phyloP scores from a whole-genome alignment of 2,329 filamentous ascomycete species.

The Penicillium brasilianum region DNA sequence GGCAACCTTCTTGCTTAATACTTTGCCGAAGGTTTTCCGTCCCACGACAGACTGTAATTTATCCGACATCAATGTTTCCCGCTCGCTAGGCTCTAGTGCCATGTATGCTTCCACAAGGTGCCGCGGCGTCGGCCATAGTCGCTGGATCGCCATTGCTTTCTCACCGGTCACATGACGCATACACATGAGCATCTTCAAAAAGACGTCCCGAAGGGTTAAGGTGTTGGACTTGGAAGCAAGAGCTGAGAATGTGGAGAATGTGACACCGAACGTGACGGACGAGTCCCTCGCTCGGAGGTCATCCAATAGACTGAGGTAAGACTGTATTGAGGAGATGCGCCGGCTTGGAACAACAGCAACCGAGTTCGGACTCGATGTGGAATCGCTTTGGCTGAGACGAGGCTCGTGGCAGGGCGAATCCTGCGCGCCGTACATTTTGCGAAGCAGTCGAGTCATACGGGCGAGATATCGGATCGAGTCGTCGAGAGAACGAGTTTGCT shows the following conservation, averaged over 20 bases:
- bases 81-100: slow-evolving; percentile 58
- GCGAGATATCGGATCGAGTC: slow-evolving; percentile 78
- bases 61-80: slow-evolving; percentile 64
- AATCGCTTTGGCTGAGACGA: slow-evolving; percentile 47
- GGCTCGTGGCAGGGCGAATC: slow-evolving; percentile 11
- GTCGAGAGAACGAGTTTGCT: slow-evolving; percentile 74
- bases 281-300: slow-evolving; percentile 60
- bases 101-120: slow-evolving; percentile 74
- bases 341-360: slow-evolving; percentile 65
- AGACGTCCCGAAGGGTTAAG: slow-evolving; percentile 75
- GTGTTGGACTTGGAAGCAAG: slow-evolving; percentile 76
- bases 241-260: slow-evolving; percentile 72
- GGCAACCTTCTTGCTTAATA: slow-evolving; percentile 70
- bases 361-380: slow-evolving; percentile 28
- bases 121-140: slow-evolving; percentile 74
- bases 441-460: slow-evolving; percentile 71
- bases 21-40: slow-evolving; percentile 69
- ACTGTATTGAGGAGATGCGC: slow-evolving; percentile 62
- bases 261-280: slow-evolving; percentile 62
- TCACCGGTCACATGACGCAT: slow-evolving; percentile 75
- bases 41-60: slow-evolving; percentile 64
- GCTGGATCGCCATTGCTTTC: slow-evolving; percentile 79
- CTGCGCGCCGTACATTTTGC: slow-evolving; percentile 60
- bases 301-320: slow-evolving; percentile 69
- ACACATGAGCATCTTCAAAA: slow-evolving; percentile 85